These are phyloP conservation scores for Pseudopyrenochaeta lycopersici DNA, from an alignment of 2,329 filamentous ascomycete genomes.

Conservation along the genomic window DNA sequence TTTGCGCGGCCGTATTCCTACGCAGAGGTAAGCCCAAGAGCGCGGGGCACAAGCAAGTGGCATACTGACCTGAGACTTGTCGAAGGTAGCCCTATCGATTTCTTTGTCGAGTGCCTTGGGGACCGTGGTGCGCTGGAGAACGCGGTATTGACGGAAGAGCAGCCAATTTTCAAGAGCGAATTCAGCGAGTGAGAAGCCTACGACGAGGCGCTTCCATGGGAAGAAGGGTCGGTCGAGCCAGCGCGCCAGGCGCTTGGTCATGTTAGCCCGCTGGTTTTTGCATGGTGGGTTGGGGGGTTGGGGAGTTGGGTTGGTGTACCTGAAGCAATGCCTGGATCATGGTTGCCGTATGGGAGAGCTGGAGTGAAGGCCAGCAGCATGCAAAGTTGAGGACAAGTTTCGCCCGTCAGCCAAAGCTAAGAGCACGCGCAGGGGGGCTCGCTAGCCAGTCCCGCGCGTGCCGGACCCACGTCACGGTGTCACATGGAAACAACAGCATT, in stretches of 20 bases:
- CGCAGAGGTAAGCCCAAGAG: slow-evolving; percentile 23
- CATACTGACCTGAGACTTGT: slow-evolving; percentile 77
- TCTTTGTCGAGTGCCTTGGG: slow-evolving; percentile 89
- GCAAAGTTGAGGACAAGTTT: slow-evolving; percentile 38
- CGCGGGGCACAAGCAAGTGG: slow-evolving; percentile 4
- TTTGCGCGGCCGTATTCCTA: slow-evolving; percentile 92
- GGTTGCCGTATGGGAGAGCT: slow-evolving; percentile 20
- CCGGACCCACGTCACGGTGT: background rate
- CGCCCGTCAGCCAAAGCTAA: slow-evolving; percentile 4
- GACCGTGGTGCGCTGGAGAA: slow-evolving; percentile 80
- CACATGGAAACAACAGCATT: background rate
- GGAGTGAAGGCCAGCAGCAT: slow-evolving; percentile 13
- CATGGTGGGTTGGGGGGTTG: background rate
- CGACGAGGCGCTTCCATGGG: slow-evolving; percentile 96
- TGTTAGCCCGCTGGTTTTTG: slow-evolving; percentile 17
- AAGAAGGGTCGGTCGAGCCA: slow-evolving; percentile 91
- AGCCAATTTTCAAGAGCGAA: slow-evolving; percentile 91
- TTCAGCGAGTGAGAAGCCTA: slow-evolving; percentile 92
- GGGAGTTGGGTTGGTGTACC: slow-evolving; percentile 16
- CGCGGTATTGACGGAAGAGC: slow-evolving; percentile 86
- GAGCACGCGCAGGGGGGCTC: slow-evolving; percentile 11
- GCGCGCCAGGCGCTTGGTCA: slow-evolving; percentile 72
- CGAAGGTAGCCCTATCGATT: slow-evolving; percentile 87
- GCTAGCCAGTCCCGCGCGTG: background rate
- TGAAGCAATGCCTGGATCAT: slow-evolving; percentile 51